A percentile compares a stretch with the other conserved stretches of the same genome.
These are phyloP conservation scores for Globisporangium iwayamae DNA, from an alignment of 352 stramenopile species.

Conservation along the genomic window DNA sequence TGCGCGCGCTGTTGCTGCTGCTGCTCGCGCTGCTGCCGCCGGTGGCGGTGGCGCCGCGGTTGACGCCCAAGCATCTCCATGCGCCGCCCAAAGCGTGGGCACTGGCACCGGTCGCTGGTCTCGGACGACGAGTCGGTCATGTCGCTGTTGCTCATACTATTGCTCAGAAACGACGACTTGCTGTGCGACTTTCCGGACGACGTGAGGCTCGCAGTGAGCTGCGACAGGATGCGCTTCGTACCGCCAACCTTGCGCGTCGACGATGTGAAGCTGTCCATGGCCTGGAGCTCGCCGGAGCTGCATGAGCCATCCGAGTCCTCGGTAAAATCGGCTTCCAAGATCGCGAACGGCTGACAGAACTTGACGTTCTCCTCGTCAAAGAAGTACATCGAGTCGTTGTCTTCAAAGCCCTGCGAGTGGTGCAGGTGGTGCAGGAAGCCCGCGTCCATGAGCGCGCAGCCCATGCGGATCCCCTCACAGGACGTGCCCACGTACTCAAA, in stretches of 20 bases:
- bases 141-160: conserved; percentile 13
- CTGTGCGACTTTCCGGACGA: conserved; percentile 5
- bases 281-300: conserved; percentile 7
- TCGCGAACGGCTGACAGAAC: conserved; percentile 37
- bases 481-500: conserved; percentile 20
- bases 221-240: conserved; percentile 10
- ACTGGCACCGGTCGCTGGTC: conserved; percentile 8
- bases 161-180: conserved; percentile 8
- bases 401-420: conserved; percentile 36
- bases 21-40: conserved; percentile 1
- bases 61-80: conserved; percentile 10
- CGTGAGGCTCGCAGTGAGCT: conserved; percentile 11
- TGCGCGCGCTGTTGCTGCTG: neutral
- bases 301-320: conserved; percentile 11
- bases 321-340: conserved; percentile 26
- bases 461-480: conserved; percentile 39
- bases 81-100: conserved; percentile 14
- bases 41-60: conserved; percentile 1
- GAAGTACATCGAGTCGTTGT: conserved; percentile 34
- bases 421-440: conserved; percentile 50
- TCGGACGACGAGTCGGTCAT: conserved; percentile 1
- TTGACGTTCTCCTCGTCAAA: conserved; percentile 39
- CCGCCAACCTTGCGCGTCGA: neutral
- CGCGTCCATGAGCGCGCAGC: conserved; percentile 57
- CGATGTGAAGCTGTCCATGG: conserved; percentile 6